Evolutionary conservation across 306 rosid genomes (phyloP).

Genomic region (Fragaria nilgerrensis): DNA sequence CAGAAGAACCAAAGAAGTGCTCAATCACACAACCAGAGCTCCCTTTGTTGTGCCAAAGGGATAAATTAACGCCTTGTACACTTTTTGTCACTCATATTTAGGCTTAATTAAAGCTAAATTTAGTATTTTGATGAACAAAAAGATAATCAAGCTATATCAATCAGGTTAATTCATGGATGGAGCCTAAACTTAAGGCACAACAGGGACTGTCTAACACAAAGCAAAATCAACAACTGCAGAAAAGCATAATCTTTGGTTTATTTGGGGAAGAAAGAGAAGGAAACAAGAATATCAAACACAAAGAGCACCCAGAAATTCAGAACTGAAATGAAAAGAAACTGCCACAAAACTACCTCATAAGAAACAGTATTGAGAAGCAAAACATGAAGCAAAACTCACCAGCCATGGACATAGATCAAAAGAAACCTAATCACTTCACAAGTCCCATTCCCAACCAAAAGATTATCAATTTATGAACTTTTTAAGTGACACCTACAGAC

Average conservation of each 20-base stretch:
- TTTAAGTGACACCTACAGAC: not conserved
- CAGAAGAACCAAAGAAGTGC: constrained; percentile 6
- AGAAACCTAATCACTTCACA: not conserved
- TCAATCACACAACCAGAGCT: not conserved
- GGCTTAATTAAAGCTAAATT: not conserved
- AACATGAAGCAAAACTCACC: constrained; percentile 15
- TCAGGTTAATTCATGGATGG: not conserved
- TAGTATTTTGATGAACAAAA: too few relatives aligned
- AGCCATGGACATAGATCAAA: not conserved
- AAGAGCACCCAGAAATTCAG: constrained; percentile 10
- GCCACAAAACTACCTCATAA: constrained; percentile 5
- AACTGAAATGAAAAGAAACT: constrained; percentile 2
- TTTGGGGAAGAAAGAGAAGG: not conserved
- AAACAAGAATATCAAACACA: not conserved
- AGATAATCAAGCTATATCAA: not conserved
- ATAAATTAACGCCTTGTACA: not conserved
- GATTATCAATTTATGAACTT: constrained; percentile 2
- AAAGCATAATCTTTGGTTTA: not conserved
- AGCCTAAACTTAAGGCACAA: not conserved
- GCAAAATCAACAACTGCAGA: constrained; percentile 1
- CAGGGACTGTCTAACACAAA: not conserved
- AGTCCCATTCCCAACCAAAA: constrained; percentile 15
- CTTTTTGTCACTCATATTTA: not conserved
- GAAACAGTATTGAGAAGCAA: not conserved
- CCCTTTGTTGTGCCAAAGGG: not conserved